phyloP scores from a whole-genome alignment of 371 early-diverging fungal genomes.

The Zychaea mexicana region DNA sequence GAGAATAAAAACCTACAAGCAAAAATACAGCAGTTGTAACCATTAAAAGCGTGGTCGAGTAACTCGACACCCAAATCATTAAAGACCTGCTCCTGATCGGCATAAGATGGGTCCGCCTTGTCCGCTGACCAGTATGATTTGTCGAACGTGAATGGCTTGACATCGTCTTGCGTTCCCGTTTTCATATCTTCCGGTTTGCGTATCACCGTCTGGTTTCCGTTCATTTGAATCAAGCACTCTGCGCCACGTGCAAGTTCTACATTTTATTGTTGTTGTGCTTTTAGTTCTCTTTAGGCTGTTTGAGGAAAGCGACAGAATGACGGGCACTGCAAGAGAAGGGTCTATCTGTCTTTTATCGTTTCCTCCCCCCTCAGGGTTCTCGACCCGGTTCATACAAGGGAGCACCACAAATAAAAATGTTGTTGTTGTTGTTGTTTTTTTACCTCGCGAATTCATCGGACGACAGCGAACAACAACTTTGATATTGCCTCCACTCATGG shows the following conservation, averaged over 20 bases:
- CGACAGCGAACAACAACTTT: conserved; percentile 80
- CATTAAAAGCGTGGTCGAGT: conserved; percentile 84
- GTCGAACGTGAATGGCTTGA: conserved; percentile 82
- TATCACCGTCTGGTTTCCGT: conserved; percentile 72
- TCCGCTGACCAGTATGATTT: conserved; percentile 85
- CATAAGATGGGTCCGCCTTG: conserved; percentile 64
- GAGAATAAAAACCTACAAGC: conserved; percentile 62
- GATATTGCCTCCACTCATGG: conserved; percentile 57
- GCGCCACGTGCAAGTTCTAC: conserved; percentile 68
- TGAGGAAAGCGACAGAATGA: too few species aligned
- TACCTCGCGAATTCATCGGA: conserved; percentile 75
- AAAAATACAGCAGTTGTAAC: conserved; percentile 89
- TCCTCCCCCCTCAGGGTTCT: neutral
- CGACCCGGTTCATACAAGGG: neutral
- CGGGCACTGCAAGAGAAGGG: neutral
- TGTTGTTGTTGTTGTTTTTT: neutral
- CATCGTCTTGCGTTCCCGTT: conserved; percentile 43
- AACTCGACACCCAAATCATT: conserved; percentile 76
- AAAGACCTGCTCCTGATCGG: conserved; percentile 79
- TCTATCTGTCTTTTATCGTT: neutral
- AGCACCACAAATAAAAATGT: neutral
- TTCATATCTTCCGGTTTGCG: conserved; percentile 50
- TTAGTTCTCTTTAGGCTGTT: neutral
- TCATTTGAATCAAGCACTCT: conserved; percentile 66
- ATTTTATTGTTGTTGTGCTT: neutral